Evolutionary conservation across 306 rosid species (phyloP).

Genomic region (Ormosia emarginata): DNA sequence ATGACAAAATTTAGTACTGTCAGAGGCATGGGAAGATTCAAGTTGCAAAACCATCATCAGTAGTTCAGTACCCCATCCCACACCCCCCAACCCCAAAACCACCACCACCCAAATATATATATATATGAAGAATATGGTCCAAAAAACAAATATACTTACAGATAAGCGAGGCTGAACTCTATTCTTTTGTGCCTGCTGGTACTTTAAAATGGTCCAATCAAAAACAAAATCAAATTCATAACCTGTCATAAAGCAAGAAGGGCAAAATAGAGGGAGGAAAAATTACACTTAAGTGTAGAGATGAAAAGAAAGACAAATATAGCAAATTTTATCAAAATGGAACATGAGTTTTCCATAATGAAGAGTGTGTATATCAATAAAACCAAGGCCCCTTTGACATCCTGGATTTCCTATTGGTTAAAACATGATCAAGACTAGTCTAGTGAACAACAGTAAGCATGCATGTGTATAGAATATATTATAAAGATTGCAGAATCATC

Average conservation of each 20-base stretch:
- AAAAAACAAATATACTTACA: constrained; percentile 52
- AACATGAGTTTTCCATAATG: background rate
- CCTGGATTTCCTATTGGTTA: background rate
- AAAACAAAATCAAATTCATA: constrained; percentile 80
- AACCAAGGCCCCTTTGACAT: background rate
- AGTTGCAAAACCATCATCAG: background rate
- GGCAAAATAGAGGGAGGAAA: background rate
- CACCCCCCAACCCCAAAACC: background rate
- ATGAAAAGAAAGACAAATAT: background rate
- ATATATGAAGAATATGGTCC: background rate
- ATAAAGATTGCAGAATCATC: background rate
- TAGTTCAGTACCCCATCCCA: background rate
- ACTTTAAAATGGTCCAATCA: constrained; percentile 94
- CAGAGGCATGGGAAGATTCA: constrained; percentile 19
- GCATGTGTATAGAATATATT: background rate
- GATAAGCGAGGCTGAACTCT: constrained; percentile 50
- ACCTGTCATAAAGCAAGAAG: constrained; percentile 45
- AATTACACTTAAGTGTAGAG: constrained; percentile 2
- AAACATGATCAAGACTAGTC: background rate
- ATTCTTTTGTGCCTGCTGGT: constrained; percentile 84
- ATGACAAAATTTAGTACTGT: constrained; percentile 27
- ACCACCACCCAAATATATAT: background rate
- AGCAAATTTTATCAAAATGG: background rate
- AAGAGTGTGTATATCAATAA: background rate
- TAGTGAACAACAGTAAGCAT: background rate